Evolutionary conservation across 2,329 filamentous ascomycete genomes (phyloP), one percentile per base, ranked within the genome.

Genomic region (Phyllosticta citrichinensis): DNA sequence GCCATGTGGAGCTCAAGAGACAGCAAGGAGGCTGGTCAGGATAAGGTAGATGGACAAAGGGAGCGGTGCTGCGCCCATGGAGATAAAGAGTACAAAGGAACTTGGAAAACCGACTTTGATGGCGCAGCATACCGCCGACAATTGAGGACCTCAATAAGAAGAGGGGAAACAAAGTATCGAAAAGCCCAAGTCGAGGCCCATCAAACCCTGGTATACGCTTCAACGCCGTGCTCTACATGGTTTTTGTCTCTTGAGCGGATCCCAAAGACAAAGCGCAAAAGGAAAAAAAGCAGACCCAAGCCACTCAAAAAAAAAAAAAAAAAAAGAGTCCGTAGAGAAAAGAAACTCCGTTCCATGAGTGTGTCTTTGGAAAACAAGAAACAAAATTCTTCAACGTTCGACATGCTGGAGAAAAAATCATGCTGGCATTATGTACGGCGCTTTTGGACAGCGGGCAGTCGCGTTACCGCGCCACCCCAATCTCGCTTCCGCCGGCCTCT

Each of bases 331-430:
- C 27, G 27, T 22, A 52, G 51, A 35, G n/a, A 27, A 50, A 52
- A 57, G n/a, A 60, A 60, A 60, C 27, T 11, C 58, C 58, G 58
- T 60, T 47, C 52, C 20, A 20, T 52, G 30, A 14, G 11, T 40
- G 33, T 40, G 33, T 40, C 20, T 53, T 30, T 22, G 51, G n/a
- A 5, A 25, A 25, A 25, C 51, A 25, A 53, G 51, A 10, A 53
- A 60, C 58, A 55, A 60, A 60, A 55, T 53, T 55, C 58, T 60
- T 55, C 55, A 33, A 53, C 58, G 58, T 60, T 60, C 52, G 55
- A 60, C 54, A 54, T 40, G 33, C 33, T 60, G 30, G 54, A 60
- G 52, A 60, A 53, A 51, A 27, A 35, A 24, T 60, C 58, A 53
- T 60, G 58, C 52, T 60, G 58, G 52, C 58, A 60, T 60, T 55